Evolutionary conservation across 176 grass and related monocot species (phyloP).

Genomic region (Otatea glauca): DNA sequence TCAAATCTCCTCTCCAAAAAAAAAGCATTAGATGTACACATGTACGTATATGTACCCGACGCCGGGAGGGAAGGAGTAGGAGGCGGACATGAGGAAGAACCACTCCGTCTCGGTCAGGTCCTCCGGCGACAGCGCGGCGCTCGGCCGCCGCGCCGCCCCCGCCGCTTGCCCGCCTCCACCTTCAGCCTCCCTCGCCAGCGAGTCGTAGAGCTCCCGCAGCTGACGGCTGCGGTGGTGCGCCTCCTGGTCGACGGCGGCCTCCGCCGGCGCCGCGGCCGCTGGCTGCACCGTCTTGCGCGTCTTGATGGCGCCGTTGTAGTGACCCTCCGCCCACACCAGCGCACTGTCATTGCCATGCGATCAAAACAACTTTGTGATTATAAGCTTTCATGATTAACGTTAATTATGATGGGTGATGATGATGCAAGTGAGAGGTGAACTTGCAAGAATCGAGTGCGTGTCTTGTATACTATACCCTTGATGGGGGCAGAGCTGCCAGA

Average conservation of each 20-base stretch:
- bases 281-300: conserved; percentile 83
- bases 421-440: background rate
- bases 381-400: background rate
- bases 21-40: too few relatives aligned
- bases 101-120: conserved; percentile 92
- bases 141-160: conserved; percentile 44
- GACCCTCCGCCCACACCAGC: conserved; percentile 79
- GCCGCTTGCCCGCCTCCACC: background rate
- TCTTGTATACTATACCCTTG: conserved; percentile 45
- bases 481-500: conserved; percentile 77
- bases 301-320: conserved; percentile 90
- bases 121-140: conserved; percentile 85
- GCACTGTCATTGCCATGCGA: conserved; percentile 37
- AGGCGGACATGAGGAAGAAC: conserved; percentile 96
- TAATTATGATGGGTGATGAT: background rate
- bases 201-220: conserved; percentile 81
- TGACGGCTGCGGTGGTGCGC: conserved; percentile 67
- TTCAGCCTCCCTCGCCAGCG: conserved; percentile 54
- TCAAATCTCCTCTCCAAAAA: too few relatives aligned
- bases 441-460: background rate
- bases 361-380: background rate
- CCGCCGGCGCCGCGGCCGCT: conserved; percentile 31
- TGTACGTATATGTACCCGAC: conserved; percentile 54
- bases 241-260: conserved; percentile 60
- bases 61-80: conserved; percentile 77